Base-by-base conservation (phyloP, 2,329 filamentous ascomycete genomes). In the Xylaria sp. region DNA sequence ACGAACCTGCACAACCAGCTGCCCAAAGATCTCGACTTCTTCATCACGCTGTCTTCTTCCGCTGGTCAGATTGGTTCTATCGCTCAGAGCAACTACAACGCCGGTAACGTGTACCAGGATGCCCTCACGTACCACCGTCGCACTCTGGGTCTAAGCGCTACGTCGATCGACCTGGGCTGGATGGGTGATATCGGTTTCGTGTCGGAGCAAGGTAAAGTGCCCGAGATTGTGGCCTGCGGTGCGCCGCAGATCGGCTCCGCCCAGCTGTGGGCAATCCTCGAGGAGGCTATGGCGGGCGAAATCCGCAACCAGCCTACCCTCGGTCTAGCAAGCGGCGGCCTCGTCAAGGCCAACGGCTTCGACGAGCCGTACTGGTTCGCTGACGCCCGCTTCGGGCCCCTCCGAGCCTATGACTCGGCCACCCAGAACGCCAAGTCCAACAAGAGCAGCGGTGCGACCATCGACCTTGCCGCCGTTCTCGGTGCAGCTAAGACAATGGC, bases 291-390 rank as follows among this genome's bases (percentile, higher is more conserved):
- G 71, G 66, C 71, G 16, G 71, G 65, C 21, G 60, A 70, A 58
- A 64, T 70, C 66, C 72, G 72, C 60, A 73, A 73, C 71, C 76
- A 77, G 50, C 74, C 74, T 16, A 72, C 74, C 27, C 69, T 77
- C 2, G 75, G 76, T 57, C 72, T 76, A 0, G 69, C 75, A 13
- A 76, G 74, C 54, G 75, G 76, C 5, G 75, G 75, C 8, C 66
- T 77, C 48, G 74, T 77, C 58, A 75, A 68, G 60, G 70, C 72
- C 23, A 74, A 74, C 23, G 74, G 74, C 25, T 72, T 72, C 50
- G 75, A 77, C 63, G 74, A 78, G 50, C 76, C 76, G 1, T 78
- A 76, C 65, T 78, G 75, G 75, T 76, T 78, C 68, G 64, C 73
- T 13, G 76, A 77, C 55, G 75, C 75, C 40, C 73, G 75, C 48